Evolutionary conservation across 2,329 filamentous ascomycete species (phyloP), one percentile per base, ranked within the genome.

Genomic region (Fusarium napiforme): DNA sequence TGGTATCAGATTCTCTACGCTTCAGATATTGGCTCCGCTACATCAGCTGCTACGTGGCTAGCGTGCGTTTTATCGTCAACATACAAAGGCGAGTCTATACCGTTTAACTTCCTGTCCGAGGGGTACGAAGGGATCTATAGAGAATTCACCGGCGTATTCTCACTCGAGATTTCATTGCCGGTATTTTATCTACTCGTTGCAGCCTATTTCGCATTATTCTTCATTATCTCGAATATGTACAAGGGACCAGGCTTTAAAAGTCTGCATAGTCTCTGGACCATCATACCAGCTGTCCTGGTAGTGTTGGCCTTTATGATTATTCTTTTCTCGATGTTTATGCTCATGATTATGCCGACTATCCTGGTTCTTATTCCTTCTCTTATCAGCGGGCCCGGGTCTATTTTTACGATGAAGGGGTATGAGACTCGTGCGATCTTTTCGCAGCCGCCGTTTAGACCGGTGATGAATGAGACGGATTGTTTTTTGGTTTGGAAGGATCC

Each of bases 401-500:
- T 69, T 9, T 16, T 69, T 0, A n/a, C n/a, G 14, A 26, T 34
- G 7, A 71, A 62, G 26, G 47, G 39, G 6, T 23, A 32, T n/a
- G 69, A 72, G n/a, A 40, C 26, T 14, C 28, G 28, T 4, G 26
- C 12, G 3, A 4, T 72, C 5, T 36, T 73, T 12, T 42, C 18
- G 0, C 56, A 73, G 6, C 60, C 67, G 14, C 65, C 70, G 1
- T 72, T 71, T 16, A 12, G 4, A 10, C 16, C 21, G 1, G 21
- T 57, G 3, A 30, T 7, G 3, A 60, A 59, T 23, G 67, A 36
- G 7, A 61, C 45, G 8, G 26, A 45, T 8, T 73, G 70, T 8
- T 7, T 57, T 12, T 40, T 60, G 1, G 46, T 73, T 1, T 73
- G 69, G 70, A 72, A 67, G 28, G 70, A 72, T 9, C 42, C 65